Base-by-base conservation (phyloP, 2,329 filamentous ascomycete genomes). In the Fusarium sp. region DNA sequence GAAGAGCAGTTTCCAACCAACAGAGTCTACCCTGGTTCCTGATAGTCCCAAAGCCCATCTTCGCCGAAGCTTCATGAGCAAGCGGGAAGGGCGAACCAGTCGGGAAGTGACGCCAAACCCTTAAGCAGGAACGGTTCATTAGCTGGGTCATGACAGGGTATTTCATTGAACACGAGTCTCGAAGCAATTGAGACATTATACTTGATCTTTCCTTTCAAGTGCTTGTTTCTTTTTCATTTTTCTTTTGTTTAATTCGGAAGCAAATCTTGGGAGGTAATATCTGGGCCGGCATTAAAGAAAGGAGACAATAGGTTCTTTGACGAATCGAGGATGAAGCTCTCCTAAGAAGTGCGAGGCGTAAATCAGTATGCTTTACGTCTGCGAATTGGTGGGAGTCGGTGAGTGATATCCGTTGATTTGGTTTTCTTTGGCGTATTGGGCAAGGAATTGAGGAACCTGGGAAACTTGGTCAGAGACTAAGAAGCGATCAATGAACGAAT, bases 1-100 rank as follows among this genome's bases (percentile, higher is more conserved):
- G 51, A 92, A 91, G 84, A 96, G 92, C 79, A 89, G 85, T 60
- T 98, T 97, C 78, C 84, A 85, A 31, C 82, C 82, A 14, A 83
- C 85, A 2, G 91, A 90, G 60, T 73, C 79, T 36, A 81, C 77
- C 31, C 76, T 79, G 77, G 82, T 72, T 68, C 82, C 84, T 2
- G 84, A 85, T 38, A 88, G 85, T 73, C 87, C 87, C 24, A 85
- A 83, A 69, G 78, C 83, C 6, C 79, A 82, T 31, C 77, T 88
- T 57, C 84, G 89, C 55, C 85, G 86, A 68, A 88, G 87, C 78
- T 88, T 91, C 77, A 77, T 91, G 71, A 83, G 85, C 76, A 90
- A 89, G 82, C 83, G 86, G 60, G 86, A 87, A 28, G 72, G 79
- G 36, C 81, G 83, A 42, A 65, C 69, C 33, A 81, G 85, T 74